Evolutionary conservation across 306 rosid genomes (phyloP), one percentile per base, ranked within the genome.

Genomic region (Cicer yamashitae): DNA sequence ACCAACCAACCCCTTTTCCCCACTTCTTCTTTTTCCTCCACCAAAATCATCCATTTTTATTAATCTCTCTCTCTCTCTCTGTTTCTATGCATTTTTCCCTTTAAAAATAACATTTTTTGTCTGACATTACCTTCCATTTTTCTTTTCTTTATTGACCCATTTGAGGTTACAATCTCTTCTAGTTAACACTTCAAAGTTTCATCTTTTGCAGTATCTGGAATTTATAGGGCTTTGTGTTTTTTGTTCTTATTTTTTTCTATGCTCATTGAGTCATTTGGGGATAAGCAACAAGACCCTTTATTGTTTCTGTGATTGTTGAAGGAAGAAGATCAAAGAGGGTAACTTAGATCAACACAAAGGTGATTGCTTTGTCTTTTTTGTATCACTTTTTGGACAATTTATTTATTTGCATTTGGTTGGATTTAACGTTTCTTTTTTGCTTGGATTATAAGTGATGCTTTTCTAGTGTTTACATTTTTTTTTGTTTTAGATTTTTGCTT

Each of bases 361-460:
- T 93, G 50, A 85, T 75, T 89, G 82, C 85, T 88, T 93, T 82
- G 82, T 79, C 71, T 81, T 81, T 37, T 71, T 54, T 71, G 61
- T 12, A 73, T 37, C 70, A 37, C 81, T 62, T 64, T 75, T 15
- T n/a, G 70, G 54, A 67, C 69, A 67, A 58, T 57, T 59, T 57
- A 22, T 57, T 30, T 30, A n/a, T 82, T 86, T 73, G 37, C 80
- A 68, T 82, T 79, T 76, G 15, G 8, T 56, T 79, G 57, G 76
- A 79, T 82, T 85, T 79, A 6, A 44, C 79, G 83, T 82, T 91
- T 80, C 7, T 82, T 85, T 93, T 85, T 93, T 88, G 54, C 96
- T 88, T 91, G 86, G 84, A 81, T 82, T 66, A 80, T 82, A 87
- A 88, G 97, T 81, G 98, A 89, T 91, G 83, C 93, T 79, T 84